Evolutionary conservation across 2,329 filamentous ascomycete species (phyloP).

Genomic region (Passalora sequoiae): DNA sequence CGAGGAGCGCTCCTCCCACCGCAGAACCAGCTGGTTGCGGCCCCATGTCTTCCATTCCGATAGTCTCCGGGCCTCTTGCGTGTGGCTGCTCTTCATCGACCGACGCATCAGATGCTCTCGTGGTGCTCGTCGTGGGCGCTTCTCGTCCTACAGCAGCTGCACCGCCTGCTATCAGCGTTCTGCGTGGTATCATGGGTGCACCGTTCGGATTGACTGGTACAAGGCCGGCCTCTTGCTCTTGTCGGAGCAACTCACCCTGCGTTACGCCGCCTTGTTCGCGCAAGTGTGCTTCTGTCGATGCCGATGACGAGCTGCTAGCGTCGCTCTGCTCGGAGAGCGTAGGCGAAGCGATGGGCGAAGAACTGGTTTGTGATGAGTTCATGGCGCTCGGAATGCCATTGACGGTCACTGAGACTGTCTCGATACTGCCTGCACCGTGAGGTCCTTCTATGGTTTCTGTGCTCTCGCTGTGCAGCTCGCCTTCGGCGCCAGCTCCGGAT

Average conservation of each 20-base stretch:
- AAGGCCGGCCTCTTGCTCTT: slow-evolving; percentile 77
- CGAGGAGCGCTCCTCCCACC: slow-evolving; percentile 22
- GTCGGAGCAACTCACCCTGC: slow-evolving; percentile 77
- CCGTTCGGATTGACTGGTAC: slow-evolving; percentile 49
- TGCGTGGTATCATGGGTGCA: slow-evolving; percentile 29
- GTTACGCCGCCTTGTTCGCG: slow-evolving; percentile 56
- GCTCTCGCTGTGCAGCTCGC: slow-evolving; percentile 63
- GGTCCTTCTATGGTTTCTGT: slow-evolving; percentile 77
- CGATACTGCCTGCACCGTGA: slow-evolving; percentile 71
- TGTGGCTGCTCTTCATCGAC: slow-evolving; percentile 57
- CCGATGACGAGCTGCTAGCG: slow-evolving; percentile 32
- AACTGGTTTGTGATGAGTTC: slow-evolving; percentile 14
- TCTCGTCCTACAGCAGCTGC: slow-evolving; percentile 26
- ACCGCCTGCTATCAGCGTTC: slow-evolving; percentile 23
- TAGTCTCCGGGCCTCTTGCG: slow-evolving; percentile 74
- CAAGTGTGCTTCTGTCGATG: slow-evolving; percentile 29
- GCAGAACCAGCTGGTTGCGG: slow-evolving; percentile 50
- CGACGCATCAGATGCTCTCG: slow-evolving; percentile 26
- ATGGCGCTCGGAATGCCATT: slow-evolving; percentile 50
- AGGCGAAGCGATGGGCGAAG: slow-evolving; percentile 26
- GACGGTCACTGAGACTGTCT: slow-evolving; percentile 72
- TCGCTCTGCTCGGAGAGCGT: slow-evolving; percentile 32
- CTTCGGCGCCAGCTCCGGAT: slow-evolving; percentile 24
- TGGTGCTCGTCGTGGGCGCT: not conserved
- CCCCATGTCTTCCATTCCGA: slow-evolving; percentile 82